Evolutionary conservation across 345 rosid genomes (phyloP), one percentile per base, ranked within the genome.

Genomic region (Bruguiera sexangula): DNA sequence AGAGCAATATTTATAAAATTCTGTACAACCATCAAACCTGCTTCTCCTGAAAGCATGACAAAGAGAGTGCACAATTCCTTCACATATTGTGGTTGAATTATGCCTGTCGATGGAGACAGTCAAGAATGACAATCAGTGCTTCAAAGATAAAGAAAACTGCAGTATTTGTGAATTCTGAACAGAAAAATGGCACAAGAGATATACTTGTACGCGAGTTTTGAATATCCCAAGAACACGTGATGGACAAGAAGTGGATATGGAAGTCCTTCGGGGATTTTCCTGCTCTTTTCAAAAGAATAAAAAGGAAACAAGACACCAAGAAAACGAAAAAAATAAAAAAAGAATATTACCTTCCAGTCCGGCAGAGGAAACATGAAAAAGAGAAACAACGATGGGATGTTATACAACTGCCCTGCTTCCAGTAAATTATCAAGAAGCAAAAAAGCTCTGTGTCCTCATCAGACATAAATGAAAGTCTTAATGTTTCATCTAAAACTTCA

Each of bases 91-190:
- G 80, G 79, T 71, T 83, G 87, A 74, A 89, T 79, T 61, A 81
- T 43, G 69, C 82, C 80, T 62, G 85, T 81, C 73, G 88, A 57
- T 8, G 94, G 85, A 66, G 92, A 88, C 80, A 96, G 89, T 71
- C 67, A 79, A 60, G 22, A 37, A 70, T 55, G 70, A 34, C 48
- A 75, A 68, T 82, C 73, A 77, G 80, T 69, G 15, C 56, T 52
- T n/a, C 11, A 36, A 48, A 13, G 56, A 20, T 1, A 15, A 69
- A 63, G 18, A 18, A 31, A 20, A 13, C 4, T 43, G 73, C 50
- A 53, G 13, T 54, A 76, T 69, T 52, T 51, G 75, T 50, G 30
- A 68, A 64, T 39, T 4, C 15, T 59, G 24, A 5, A 59, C 43
- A 57, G 54, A 57, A 8, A 52, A 50, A 29, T 51, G 10, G 37